These are phyloP conservation scores for Plasmodium sp. DNA, from an alignment of 169 alveolate species.

Conservation along the genomic window DNA sequence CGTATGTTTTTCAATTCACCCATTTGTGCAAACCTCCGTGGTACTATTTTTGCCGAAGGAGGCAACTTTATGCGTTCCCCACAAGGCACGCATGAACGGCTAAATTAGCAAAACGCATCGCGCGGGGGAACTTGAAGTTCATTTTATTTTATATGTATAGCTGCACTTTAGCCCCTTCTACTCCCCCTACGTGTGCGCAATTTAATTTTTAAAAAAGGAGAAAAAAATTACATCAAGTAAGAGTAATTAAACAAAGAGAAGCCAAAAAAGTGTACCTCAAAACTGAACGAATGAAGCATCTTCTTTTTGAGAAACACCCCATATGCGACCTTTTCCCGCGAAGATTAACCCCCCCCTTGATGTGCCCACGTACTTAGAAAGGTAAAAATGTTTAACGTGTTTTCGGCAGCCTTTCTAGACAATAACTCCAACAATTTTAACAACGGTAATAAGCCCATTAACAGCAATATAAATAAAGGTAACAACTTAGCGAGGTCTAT, in stretches of 20 bases:
- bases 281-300: neutral
- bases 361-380: constrained; percentile 10
- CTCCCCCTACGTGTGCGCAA: neutral
- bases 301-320: neutral
- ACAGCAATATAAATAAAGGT: constrained; percentile 40
- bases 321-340: neutral
- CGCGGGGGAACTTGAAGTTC: neutral
- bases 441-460: constrained; percentile 36
- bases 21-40: neutral
- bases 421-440: constrained; percentile 20
- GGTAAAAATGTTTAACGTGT: constrained; percentile 69
- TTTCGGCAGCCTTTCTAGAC: constrained; percentile 72
- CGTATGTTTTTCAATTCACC: neutral
- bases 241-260: neutral
- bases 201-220: neutral
- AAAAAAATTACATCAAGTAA: neutral
- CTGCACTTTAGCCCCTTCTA: neutral
- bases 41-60: neutral
- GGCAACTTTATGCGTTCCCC: neutral
- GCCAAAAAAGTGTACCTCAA: neutral
- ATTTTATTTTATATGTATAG: neutral
- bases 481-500: constrained; percentile 22
- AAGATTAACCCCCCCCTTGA: constrained; percentile 3
- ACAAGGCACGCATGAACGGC: neutral
- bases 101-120: neutral